A percentile compares a stretch with the other conserved stretches of the same genome.
phyloP scores from a whole-genome alignment of 2,329 filamentous ascomycete species.

The Gyromitra esculenta region DNA sequence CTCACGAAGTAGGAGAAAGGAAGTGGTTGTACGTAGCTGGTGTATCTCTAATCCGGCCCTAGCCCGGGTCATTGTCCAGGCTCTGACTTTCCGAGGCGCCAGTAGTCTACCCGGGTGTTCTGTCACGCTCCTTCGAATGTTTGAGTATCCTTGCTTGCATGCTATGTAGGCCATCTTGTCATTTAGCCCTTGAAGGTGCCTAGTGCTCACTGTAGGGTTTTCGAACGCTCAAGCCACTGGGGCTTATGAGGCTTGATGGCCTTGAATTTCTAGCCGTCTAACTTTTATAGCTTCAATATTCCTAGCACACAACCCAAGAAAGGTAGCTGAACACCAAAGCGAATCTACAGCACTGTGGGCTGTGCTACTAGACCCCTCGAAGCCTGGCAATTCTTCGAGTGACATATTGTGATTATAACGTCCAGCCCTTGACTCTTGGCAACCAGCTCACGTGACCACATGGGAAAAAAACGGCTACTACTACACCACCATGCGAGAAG shows the following conservation, averaged over 20 bases:
- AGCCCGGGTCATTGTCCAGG: neutral
- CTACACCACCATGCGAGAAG: conserved; percentile 1
- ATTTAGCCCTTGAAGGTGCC: too few relatives aligned
- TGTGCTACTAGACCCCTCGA: neutral
- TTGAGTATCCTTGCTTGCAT: neutral
- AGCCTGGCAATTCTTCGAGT: neutral
- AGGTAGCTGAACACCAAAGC: neutral
- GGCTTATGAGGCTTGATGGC: neutral
- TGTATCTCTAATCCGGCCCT: neutral
- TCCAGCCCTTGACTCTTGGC: conserved; percentile 14
- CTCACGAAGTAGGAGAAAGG: neutral
- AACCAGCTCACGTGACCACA: neutral
- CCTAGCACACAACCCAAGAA: neutral
- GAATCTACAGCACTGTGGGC: neutral
- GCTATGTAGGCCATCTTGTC: too few relatives aligned
- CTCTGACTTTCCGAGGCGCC: neutral
- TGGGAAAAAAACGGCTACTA: neutral
- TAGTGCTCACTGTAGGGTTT: too few relatives aligned
- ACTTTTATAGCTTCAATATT: neutral
- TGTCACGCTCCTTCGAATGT: neutral
- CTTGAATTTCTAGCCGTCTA: too few relatives aligned
- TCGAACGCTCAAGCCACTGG: too few relatives aligned
- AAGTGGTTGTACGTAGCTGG: neutral
- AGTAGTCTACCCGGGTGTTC: neutral
- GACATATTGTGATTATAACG: neutral